Base-by-base conservation (phyloP, 768 basidiomycete species). In the Russula vinacea region DNA sequence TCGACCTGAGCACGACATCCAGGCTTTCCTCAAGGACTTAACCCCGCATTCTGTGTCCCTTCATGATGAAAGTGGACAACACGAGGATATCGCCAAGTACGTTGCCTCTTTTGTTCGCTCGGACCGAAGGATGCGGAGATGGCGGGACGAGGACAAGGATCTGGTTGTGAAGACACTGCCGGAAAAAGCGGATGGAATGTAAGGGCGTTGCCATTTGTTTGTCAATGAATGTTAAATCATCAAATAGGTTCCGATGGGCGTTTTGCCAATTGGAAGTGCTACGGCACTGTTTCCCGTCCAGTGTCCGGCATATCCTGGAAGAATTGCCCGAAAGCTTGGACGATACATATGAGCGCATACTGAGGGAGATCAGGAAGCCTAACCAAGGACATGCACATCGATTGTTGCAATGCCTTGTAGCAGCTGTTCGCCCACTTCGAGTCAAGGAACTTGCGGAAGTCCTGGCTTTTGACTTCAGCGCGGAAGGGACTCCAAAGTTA, bases 1-100 rank as follows among this genome's bases (percentile, higher is more conserved):
- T 35, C 56, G 62, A 3, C 32, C 62, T 0, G 56, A 63, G 49
- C 40, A 37, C 13, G 62, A 63, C 40, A 52, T 63, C 24, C 50
- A 6, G 19, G 1, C 2, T 16, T 40, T 37, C 22, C 42, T 63
- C 22, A 14, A 58, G 29, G 5, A 32, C 2, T 19, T 63, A 4
- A 7, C 62, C 32, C 2, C 0, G 45, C 16, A 9, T 9, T 22
- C n/a, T 6, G 56, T 56, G 9, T 56, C 56, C 1, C 56, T 56
- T 32, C 56, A 56, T 44, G 56, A 56, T 10, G 40, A 56, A 44
- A 44, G 40, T 32, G 40, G 56, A 32, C 42, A 39, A 19, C 24
- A 44, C 9, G 33, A 42, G 10, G 55, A 52, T 32, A 57, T 62
- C 8, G 11, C 39, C 0, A 16, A 52, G 2, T 63, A 52, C 22